Conservation (phyloP, 2,329 filamentous ascomycete species). For the Alternaria solani region DNA sequence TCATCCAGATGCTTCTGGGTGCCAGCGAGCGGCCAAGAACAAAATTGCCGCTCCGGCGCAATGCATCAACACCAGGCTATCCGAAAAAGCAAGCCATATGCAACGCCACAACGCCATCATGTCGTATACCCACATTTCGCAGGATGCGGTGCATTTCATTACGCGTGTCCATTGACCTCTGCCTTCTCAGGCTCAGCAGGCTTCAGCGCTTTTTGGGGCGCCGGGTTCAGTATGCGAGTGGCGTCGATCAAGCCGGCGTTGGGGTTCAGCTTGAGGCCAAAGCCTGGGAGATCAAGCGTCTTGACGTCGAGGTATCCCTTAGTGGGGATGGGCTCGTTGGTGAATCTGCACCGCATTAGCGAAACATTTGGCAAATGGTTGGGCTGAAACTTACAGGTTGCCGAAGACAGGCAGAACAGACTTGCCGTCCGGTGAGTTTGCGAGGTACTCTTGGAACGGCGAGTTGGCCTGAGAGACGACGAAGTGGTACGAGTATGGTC, state of each 20-base stretch:
- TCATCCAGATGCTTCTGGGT: background rate
- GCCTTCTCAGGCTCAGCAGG: slow-evolving; percentile 32
- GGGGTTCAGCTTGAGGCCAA: slow-evolving; percentile 87
- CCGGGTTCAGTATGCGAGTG: slow-evolving; percentile 74
- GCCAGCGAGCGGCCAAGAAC: background rate
- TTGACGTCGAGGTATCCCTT: slow-evolving; percentile 82
- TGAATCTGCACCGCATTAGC: slow-evolving; percentile 10
- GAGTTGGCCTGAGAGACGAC: slow-evolving; percentile 92
- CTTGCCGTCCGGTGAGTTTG: slow-evolving; percentile 90
- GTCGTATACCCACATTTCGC: slow-evolving; percentile 14
- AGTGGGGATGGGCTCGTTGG: slow-evolving; percentile 44
- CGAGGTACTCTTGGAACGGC: slow-evolving; percentile 95
- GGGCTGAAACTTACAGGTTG: slow-evolving; percentile 79
- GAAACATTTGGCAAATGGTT: background rate
- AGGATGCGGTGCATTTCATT: background rate
- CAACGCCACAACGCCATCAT: slow-evolving; percentile 17
- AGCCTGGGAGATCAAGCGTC: slow-evolving; percentile 87
- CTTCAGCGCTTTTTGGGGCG: slow-evolving; percentile 56
- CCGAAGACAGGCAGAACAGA: slow-evolving; percentile 92
- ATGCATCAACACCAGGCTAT: slow-evolving; percentile 14
- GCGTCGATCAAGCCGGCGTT: slow-evolving; percentile 81
- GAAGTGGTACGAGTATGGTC: slow-evolving; percentile 95
- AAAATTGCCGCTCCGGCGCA: slow-evolving; percentile 7
- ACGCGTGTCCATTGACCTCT: slow-evolving; percentile 31
- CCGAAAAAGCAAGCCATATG: slow-evolving; percentile 10